A percentile compares a stretch with the other conserved stretches of the same genome.
Conservation (phyloP, 2,329 filamentous ascomycete genomes). For the Hypoxylon sp. region DNA sequence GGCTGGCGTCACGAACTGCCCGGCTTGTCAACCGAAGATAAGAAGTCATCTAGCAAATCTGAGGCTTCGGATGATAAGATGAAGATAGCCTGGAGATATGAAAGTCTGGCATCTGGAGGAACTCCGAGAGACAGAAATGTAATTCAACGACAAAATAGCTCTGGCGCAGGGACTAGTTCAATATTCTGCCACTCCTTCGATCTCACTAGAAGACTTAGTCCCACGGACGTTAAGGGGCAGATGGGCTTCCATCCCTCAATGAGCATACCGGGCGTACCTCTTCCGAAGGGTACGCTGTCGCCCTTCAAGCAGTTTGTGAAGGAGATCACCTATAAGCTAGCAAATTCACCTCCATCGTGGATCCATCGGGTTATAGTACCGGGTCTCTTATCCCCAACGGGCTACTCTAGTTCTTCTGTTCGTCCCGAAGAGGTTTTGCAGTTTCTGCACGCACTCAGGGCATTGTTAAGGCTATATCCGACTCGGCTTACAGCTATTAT, state of each 20-base stretch:
- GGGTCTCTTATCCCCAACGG: conserved; percentile 84
- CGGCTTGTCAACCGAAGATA: conserved; percentile 68
- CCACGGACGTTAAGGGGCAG: conserved; percentile 64
- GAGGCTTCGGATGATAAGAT: conserved; percentile 78
- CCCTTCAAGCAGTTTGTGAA: conserved; percentile 76
- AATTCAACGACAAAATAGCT: conserved; percentile 41
- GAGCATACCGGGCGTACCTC: conserved; percentile 40
- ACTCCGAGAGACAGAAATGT: conserved; percentile 64
- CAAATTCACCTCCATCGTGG: conserved; percentile 69
- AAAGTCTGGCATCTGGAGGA: conserved; percentile 81
- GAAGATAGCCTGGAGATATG: conserved; percentile 99
- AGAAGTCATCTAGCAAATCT: conserved; percentile 59
- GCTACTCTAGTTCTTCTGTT: conserved; percentile 79
- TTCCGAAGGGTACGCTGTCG: conserved; percentile 56
- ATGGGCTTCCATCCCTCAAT: conserved; percentile 66
- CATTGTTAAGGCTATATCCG: conserved; percentile 78
- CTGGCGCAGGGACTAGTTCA: conserved; percentile 45
- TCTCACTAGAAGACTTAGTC: conserved; percentile 74
- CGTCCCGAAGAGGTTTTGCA: conserved; percentile 81
- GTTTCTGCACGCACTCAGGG: conserved; percentile 84
- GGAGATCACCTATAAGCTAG: conserved; percentile 69
- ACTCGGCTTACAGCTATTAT: conserved; percentile 78
- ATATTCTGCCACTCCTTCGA: conserved; percentile 82
- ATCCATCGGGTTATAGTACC: conserved; percentile 90
- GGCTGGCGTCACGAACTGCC: conserved; percentile 88